These are phyloP conservation scores for Cladophialophora psammophila DNA, from an alignment of 2,329 filamentous ascomycete genomes.

Conservation along the genomic window DNA sequence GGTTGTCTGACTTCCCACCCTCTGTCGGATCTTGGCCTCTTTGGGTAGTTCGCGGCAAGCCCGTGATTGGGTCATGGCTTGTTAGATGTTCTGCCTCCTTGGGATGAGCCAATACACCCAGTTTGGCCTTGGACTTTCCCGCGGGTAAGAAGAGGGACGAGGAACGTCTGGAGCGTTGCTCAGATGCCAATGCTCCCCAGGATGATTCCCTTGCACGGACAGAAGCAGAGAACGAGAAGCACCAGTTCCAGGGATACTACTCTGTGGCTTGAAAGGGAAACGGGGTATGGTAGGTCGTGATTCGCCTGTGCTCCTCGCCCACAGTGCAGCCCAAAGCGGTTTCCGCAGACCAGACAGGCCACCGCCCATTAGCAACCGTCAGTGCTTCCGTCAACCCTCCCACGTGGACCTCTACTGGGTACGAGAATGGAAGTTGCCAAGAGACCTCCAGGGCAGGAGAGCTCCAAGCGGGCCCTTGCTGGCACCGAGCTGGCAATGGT, in stretches of 20 bases:
- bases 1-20: neutral
- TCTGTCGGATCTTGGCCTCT: neutral
- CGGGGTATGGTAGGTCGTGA: neutral
- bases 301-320: neutral
- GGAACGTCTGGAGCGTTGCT: no score
- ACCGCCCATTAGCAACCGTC: neutral
- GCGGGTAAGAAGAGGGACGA: no score
- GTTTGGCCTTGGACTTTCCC: neutral
- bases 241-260: neutral
- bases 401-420: conserved; percentile 5
- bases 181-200: neutral
- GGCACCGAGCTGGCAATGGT: conserved; percentile 4
- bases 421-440: conserved; percentile 11
- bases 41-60: neutral
- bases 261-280: neutral
- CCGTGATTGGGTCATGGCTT: neutral
- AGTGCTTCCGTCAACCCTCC: neutral
- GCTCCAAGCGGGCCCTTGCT: neutral
- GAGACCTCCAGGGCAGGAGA: neutral
- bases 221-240: neutral
- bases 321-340: neutral
- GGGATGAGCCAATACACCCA: neutral
- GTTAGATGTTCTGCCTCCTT: neutral
- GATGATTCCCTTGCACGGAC: neutral
- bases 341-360: neutral